Percentiles rank a stretch among this genome's conserved stretches.
phyloP scores from a whole-genome alignment of 768 basidiomycete species.

The Lactarius vividus region DNA sequence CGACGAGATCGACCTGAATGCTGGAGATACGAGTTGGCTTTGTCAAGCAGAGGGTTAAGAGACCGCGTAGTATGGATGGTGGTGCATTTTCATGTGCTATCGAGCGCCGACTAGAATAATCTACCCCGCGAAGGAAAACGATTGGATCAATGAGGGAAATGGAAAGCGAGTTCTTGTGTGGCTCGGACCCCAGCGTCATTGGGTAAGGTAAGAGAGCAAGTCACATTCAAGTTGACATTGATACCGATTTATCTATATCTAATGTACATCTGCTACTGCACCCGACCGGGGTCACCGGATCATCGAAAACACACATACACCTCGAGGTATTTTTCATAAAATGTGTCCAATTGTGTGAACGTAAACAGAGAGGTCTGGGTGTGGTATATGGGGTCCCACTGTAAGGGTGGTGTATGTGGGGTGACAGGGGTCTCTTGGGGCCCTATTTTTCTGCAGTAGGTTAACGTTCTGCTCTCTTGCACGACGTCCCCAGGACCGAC shows the following conservation, averaged over 20 bases:
- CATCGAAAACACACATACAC: not conserved
- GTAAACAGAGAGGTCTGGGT: not conserved
- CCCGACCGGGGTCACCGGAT: not conserved
- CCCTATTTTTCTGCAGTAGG: constrained; percentile 7
- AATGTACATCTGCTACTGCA: not conserved
- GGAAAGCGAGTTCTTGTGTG: constrained; percentile 34
- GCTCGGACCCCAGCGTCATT: not conserved
- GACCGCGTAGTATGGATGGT: constrained; percentile 62
- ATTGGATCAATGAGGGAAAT: constrained; percentile 55
- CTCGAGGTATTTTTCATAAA: not conserved
- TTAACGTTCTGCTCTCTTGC: constrained; percentile 4
- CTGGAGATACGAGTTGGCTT: constrained; percentile 86
- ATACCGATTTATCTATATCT: not conserved
- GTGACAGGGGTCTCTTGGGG: not conserved
- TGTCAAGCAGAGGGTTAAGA: constrained; percentile 56
- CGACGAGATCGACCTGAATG: constrained; percentile 78
- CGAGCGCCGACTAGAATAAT: constrained; percentile 34
- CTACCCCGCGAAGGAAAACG: constrained; percentile 48
- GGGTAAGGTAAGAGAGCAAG: not conserved
- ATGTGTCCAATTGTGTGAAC: not conserved
- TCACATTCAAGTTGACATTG: not conserved
- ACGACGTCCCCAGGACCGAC: constrained; percentile 28
- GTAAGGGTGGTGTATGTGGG: not conserved
- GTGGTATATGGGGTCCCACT: not conserved
- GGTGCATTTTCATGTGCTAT: constrained; percentile 37